Base-by-base conservation (phyloP, 768 basidiomycete species). In the Tricholoma sp. region DNA sequence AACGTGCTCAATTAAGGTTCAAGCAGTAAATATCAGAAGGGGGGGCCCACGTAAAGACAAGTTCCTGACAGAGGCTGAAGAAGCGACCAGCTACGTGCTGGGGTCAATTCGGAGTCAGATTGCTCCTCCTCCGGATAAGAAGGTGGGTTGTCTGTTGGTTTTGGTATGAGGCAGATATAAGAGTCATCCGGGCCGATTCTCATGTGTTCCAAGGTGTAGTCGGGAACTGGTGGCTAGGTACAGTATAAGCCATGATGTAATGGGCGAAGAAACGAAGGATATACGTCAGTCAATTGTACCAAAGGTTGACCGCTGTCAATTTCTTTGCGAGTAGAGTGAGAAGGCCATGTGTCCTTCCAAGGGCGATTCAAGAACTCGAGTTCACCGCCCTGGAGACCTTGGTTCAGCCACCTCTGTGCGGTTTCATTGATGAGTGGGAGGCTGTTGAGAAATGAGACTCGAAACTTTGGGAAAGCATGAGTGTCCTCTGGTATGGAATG, bases 401-500 rank as follows among this genome's bases (percentile, higher is more conserved):
- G 72, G 20, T 72, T 70, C 12, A 92, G 79, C 92, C 92, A 94
- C 33, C 77, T 77, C 59, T 86, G 74, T 3, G 88, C 91, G 1
- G 89, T 90, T 49, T 86, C 75, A 62, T 87, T 85, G 24, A 78
- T 70, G 60, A 94, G 72, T 28, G 91, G 91, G n/a, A 85, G 80
- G 56, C 80, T 80, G 66, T 90, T 89, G 65, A 94, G 81, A 70
- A 90, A 94, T 39, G 84, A 73, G 58, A 94, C 85, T 41, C 82
- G 80, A 67, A 83, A 88, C 68, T 94, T 94, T 60, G 91, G 92
- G 66, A 86, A 91, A 0, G 91, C 86, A 68, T 84, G 81, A 13
- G 84, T 76, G 63, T 94, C 91, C 63, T 92, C 88, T 29, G 91
- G 90, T 47, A 91, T 77, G 8, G 86, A 83, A 65, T 90, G 85